Base-by-base conservation (phyloP, 2,329 filamentous ascomycete genomes). In the Leptodontidium sp. region DNA sequence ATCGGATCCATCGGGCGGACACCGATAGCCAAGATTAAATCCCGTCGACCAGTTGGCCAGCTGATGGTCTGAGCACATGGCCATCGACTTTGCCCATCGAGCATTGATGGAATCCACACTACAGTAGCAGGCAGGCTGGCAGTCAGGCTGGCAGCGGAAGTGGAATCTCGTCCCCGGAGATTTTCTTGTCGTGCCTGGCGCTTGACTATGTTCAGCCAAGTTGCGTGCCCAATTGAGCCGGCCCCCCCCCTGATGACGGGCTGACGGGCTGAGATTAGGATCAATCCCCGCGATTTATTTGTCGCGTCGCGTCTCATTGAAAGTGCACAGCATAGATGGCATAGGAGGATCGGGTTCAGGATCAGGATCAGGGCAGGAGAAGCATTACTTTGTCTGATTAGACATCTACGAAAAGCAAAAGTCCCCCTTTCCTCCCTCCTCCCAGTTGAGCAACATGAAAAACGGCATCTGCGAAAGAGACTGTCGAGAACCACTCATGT, bases 401-500 rank as follows among this genome's bases (percentile, higher is more conserved):
- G 32, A 40, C 15, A 3, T 24, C 43, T 50, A 62, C 17, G 45
- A 52, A 49, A 62, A 62, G 43, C 59, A 62, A 38, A 29, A 59
- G n/a, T 59, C 21, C n/a, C 21, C 57, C 43, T 40, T 2, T 11
- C 21, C n/a, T 9, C 57, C 43, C n/a, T 2, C 4, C 21, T 59
- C 40, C 29, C 32, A 29, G 43, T 17, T 32, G 59, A 50, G 45
- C 4, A 38, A 62, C 15, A 50, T 14, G 43, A 50, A 38, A 52
- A 52, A 17, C 40, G 38, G 47, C 35, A 53, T 26, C 15, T 26
- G 49, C 26, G 29, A 53, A 17, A 26, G 47, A 26, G n/a, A 21
- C 45, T 32, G 62, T 35, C 35, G 49, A 53, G 32, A 64, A 15
- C 62, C 38, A 64, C 50, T 64, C 38, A 64, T 64, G 45, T 14